Conservation (phyloP, 2,329 filamentous ascomycete species). For the Aspergillus sp. region DNA sequence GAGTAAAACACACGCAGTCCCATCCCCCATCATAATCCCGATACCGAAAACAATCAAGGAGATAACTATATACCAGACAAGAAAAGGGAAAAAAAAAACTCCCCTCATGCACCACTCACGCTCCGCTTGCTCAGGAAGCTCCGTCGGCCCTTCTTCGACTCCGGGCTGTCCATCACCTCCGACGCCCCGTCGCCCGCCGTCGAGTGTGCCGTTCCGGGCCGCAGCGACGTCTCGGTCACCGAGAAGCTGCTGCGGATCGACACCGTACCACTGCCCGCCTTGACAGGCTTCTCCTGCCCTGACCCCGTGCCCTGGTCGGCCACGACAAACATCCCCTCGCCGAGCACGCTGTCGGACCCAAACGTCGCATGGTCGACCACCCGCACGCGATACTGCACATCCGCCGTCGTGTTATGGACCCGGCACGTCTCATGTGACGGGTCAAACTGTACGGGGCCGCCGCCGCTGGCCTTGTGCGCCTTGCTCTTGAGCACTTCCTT, state of each 20-base stretch:
- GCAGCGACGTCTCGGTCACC: constrained; percentile 45
- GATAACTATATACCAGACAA: background rate
- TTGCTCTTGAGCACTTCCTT: constrained; percentile 92
- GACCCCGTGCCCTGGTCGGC: constrained; percentile 69
- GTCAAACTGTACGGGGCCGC: constrained; percentile 68
- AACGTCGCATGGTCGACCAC: constrained; percentile 85
- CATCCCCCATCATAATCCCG: no score
- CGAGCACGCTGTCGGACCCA: constrained; percentile 77
- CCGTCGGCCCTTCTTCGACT: constrained; percentile 43
- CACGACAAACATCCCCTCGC: constrained; percentile 87
- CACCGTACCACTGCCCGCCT: constrained; percentile 70
- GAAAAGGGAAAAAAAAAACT: background rate
- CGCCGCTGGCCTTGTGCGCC: constrained; percentile 70
- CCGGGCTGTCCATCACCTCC: constrained; percentile 37
- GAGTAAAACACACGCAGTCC: no score
- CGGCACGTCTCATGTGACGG: constrained; percentile 69
- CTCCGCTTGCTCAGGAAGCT: constrained; percentile 49
- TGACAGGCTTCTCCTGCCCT: constrained; percentile 69
- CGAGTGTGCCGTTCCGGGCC: constrained; percentile 38
- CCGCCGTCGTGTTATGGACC: constrained; percentile 68
- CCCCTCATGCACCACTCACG: constrained; percentile 29
- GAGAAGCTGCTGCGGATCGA: constrained; percentile 72
- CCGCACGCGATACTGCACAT: constrained; percentile 80
- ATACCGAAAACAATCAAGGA: background rate
- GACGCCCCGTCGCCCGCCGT: constrained; percentile 26